Conservation (phyloP, 805 yeast genomes). For the Metschnikowia rubicola region DNA sequence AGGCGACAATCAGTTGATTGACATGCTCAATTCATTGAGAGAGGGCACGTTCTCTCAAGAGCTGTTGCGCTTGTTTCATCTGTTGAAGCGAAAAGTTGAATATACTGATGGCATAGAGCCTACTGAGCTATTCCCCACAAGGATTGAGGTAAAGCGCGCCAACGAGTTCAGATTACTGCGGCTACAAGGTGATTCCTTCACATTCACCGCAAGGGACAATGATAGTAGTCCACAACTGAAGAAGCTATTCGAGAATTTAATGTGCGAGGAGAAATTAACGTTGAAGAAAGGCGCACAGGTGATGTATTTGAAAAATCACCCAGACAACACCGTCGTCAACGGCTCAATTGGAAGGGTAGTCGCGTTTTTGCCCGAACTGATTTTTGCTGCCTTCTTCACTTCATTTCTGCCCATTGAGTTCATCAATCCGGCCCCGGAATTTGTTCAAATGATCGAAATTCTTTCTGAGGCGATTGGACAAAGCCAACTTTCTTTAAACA, state of each 20-base stretch:
- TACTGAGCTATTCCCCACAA: constrained; percentile 70
- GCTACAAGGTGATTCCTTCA: constrained; percentile 42
- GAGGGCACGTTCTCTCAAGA: constrained; percentile 52
- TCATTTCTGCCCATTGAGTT: constrained; percentile 13
- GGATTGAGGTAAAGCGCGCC: constrained; percentile 68
- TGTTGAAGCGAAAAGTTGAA: constrained; percentile 48
- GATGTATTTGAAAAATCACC: constrained; percentile 71
- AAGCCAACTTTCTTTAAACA: constrained; percentile 3
- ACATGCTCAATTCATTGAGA: constrained; percentile 74
- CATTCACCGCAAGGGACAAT: constrained; percentile 52
- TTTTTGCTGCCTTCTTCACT: constrained; percentile 10
- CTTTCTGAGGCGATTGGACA: constrained; percentile 10
- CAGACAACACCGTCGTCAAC: constrained; percentile 66
- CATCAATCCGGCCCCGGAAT: constrained; percentile 9
- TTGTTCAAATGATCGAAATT: constrained; percentile 10
- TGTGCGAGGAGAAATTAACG: constrained; percentile 64
- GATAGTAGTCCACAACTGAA: constrained; percentile 45
- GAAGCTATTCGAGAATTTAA: constrained; percentile 51
- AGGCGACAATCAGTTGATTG: constrained; percentile 65
- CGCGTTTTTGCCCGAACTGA: constrained; percentile 38
- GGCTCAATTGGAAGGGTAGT: constrained; percentile 73
- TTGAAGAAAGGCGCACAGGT: constrained; percentile 76
- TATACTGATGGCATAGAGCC: constrained; percentile 61
- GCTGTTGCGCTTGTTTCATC: constrained; percentile 48
- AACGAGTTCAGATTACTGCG: constrained; percentile 47